Evolutionary conservation across 495 filamentous ascomycete genomes (phyloP).

Genomic region (Penicillium nucicola): DNA sequence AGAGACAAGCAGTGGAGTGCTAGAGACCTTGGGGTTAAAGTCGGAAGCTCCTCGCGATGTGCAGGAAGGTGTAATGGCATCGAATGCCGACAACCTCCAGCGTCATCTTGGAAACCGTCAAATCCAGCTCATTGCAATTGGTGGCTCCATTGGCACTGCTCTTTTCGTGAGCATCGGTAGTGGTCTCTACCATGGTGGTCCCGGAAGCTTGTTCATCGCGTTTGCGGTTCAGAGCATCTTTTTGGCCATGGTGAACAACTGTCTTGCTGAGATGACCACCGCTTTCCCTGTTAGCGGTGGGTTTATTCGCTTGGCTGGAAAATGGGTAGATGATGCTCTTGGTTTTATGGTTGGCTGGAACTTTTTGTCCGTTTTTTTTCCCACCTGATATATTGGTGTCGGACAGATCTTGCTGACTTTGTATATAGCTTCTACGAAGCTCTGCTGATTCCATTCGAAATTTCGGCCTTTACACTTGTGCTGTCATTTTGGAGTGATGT

Average conservation of each 20-base stretch:
- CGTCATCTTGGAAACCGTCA: conserved; percentile 41
- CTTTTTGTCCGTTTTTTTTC: conserved; percentile 46
- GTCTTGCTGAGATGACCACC: conserved; percentile 48
- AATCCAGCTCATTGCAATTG: conserved; percentile 56
- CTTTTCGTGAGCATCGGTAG: conserved; percentile 45
- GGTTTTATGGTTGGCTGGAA: conserved; percentile 57
- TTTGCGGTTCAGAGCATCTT: conserved; percentile 34
- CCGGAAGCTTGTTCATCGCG: conserved; percentile 48
- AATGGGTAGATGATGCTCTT: conserved; percentile 52
- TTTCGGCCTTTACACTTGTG: conserved; percentile 43
- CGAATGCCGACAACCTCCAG: conserved; percentile 28
- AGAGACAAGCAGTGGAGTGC: conserved; percentile 9
- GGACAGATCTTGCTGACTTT: not conserved
- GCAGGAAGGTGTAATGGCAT: conserved; percentile 24
- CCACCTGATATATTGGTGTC: not conserved
- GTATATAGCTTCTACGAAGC: conserved; percentile 53
- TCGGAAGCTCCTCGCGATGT: conserved; percentile 14
- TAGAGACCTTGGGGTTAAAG: conserved; percentile 12
- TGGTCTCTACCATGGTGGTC: conserved; percentile 44
- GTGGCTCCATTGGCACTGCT: conserved; percentile 59
- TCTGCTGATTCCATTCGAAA: conserved; percentile 67
- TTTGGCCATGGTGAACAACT: conserved; percentile 34
- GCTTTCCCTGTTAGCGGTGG: conserved; percentile 56
- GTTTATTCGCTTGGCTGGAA: conserved; percentile 44
- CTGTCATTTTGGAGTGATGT: conserved; percentile 28